phyloP scores from a whole-genome alignment of 192 early-diverging fungal genomes.

The Jimgerdemannia lactiflua region DNA sequence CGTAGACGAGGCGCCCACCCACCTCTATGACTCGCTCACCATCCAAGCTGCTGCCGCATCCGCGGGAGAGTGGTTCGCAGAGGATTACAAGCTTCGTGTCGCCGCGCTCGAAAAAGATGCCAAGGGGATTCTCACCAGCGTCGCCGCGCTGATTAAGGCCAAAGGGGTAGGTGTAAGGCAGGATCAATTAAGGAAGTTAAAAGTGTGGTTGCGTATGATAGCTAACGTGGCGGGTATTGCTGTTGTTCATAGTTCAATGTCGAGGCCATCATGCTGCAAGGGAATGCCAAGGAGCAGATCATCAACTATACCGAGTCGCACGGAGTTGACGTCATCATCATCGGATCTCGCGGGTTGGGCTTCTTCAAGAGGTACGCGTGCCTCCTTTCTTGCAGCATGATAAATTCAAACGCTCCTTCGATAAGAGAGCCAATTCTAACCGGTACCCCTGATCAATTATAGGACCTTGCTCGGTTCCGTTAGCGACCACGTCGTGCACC shows the following conservation, averaged over 20 bases:
- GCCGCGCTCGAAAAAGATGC: neutral
- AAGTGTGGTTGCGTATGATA: too few species aligned
- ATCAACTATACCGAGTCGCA: neutral
- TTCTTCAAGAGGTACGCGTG: slow-evolving; percentile 1
- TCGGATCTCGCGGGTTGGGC: neutral
- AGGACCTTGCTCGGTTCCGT: neutral
- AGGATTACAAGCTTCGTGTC: neutral
- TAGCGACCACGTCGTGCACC: neutral
- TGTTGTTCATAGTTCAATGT: neutral
- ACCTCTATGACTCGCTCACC: neutral
- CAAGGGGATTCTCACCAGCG: neutral
- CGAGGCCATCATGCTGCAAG: neutral
- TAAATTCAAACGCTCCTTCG: too few species aligned
- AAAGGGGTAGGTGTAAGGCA: neutral
- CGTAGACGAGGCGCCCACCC: neutral
- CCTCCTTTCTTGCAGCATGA: too few species aligned
- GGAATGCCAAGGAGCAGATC: neutral
- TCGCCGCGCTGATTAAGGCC: neutral
- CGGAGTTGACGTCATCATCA: neutral
- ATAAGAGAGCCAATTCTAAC: neutral
- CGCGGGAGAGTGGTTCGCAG: neutral
- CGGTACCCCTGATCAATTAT: neutral
- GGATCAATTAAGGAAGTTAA: too few species aligned
- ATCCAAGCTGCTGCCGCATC: neutral
- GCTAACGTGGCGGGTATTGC: too few species aligned